Evolutionary conservation across 495 filamentous ascomycete species (phyloP), one percentile per base, ranked within the genome.

Genomic region (Sporormia fimetaria): DNA sequence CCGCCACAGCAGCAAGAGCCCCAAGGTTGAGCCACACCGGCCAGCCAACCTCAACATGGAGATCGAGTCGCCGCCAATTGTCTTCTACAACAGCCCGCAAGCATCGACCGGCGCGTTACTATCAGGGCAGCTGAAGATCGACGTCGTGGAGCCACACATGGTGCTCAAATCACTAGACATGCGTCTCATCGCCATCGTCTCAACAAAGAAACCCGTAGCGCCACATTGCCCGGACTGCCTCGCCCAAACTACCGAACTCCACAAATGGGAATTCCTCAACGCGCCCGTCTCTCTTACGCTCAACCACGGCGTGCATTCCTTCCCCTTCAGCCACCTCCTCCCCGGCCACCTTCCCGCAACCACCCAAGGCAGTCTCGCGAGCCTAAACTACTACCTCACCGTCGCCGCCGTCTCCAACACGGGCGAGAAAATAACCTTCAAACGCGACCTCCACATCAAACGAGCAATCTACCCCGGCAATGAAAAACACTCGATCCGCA

Each of bases 311-410:
- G 58, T 70, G 6, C 84, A 94, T 57, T 69, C 74, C 25, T 92
- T 87, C 59, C 90, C 90, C n/a, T 94, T 95, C 66, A 87, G 81
- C 52, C 80, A 87, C 40, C 66, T 96, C 16, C 66, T 99, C 26
- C 83, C 83, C 0, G 92, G 92, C 5, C 72, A 92, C 47, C 68
- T 94, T 3, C 90, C 90, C 4, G 82, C 84, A 4, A 81, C 75
- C 29, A 82, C 82, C 54, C 76, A 83, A 56, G 80, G 80, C 37
- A 51, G 70, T 0, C 65, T 99, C 14, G 75, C 76, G 5, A 67
- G 67, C 24, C 74, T 96, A 25, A 74, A 83, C 44, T 99, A 99
- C 60, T 68, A 69, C 50, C 76, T 99, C 39, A 64, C 67, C 31
- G 85, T 80, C n/a, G 70, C 73, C n/a, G 86, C 80, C 3, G 61